Evolutionary conservation across 768 basidiomycete genomes (phyloP), one percentile per base, ranked within the genome.

Genomic region (Tulasnella sp.): DNA sequence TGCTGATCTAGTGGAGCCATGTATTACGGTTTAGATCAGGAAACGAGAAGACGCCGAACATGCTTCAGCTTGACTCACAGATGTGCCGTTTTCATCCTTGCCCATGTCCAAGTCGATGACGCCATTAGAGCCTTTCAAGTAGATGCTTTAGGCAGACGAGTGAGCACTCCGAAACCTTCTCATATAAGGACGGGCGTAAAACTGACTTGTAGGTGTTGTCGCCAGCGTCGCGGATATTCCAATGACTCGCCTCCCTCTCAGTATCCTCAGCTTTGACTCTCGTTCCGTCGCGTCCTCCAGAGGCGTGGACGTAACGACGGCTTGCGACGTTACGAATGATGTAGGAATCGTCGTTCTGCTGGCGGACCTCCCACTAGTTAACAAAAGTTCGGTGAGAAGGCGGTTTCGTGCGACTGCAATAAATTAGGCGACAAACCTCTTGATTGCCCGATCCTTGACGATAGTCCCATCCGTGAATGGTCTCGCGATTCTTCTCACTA

Each of bases 401-500:
- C 4, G 27, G 14, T 6, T 12, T 68, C 8, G 18, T 10, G 36
- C 62, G 39, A n/a, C 6, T 2, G 31, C 9, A 27, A 68, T 31
- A 9, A 18, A 18, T 18, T 44, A 40, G 31, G 38, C 27, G 46
- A 74, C 46, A 6, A 27, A 74, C 73, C 73, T 74, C 40, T 48
- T 74, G 73, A 39, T 74, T 74, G 27, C 46, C 46, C 12, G 40
- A 42, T 42, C 46, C 73, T 18, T 38, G 73, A 42, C 73, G 73
- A 18, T n/a, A 42, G 31, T 74, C 73, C 73, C 73, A 74, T 74
- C 73, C 73, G 12, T 74, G 73, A 74, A 74, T 48, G 73, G 36
- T 34, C 10, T 42, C 46, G 24, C 46, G 40, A 12, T 74, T 74
- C 73, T 74, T 42, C 40, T 42, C 46, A 27, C 73, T 74, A 39